Conservation (phyloP, 2,329 filamentous ascomycete species). For the Aspergillus flavus region DNA sequence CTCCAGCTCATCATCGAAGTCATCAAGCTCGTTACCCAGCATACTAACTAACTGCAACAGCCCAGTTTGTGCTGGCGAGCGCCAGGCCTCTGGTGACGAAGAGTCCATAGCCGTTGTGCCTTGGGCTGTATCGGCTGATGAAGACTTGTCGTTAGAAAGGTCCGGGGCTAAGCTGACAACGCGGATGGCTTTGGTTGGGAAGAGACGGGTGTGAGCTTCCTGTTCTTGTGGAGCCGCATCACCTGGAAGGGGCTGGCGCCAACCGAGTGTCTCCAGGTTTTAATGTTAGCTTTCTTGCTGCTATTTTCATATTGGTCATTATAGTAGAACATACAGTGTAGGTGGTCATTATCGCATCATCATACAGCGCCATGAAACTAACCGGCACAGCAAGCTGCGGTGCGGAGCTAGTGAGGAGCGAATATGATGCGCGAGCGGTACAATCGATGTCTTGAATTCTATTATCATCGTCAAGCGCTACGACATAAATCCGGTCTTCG, state of each 20-base stretch:
- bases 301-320: neutral
- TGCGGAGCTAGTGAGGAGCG: conserved; percentile 39
- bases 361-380: conserved; percentile 51
- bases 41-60: conserved; percentile 31
- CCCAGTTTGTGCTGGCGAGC: conserved; percentile 26
- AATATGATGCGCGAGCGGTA: conserved; percentile 31
- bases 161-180: conserved; percentile 42
- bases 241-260: conserved; percentile 26
- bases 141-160: conserved; percentile 12
- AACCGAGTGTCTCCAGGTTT: conserved; percentile 32
- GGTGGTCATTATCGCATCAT: conserved; percentile 52
- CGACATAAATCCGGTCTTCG: conserved; percentile 46
- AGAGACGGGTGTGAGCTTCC: conserved; percentile 34
- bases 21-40: conserved; percentile 27
- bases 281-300: conserved; percentile 16
- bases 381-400: conserved; percentile 46
- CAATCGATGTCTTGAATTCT: conserved; percentile 24
- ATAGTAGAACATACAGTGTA: conserved; percentile 37
- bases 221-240: conserved; percentile 18
- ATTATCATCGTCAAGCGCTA: conserved; percentile 42
- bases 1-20: conserved; percentile 10
- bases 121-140: conserved; percentile 2
- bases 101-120: neutral
- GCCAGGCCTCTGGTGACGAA: conserved; percentile 21
- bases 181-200: conserved; percentile 46